Base-by-base conservation (phyloP, 148 eudicot genomes). In the Drosera capensis region DNA sequence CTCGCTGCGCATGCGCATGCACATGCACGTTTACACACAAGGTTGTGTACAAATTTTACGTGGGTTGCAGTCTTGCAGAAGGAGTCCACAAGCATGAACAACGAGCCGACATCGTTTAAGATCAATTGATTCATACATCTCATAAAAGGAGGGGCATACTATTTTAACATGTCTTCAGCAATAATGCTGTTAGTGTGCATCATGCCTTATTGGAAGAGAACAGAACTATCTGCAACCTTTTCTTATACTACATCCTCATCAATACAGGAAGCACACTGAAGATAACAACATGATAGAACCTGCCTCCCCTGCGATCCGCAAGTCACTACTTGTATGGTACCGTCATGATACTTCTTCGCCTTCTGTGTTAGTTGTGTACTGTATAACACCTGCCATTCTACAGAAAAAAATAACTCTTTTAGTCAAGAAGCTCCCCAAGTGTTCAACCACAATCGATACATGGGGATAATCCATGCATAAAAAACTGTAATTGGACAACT, bases 271-370 rank as follows among this genome's bases (percentile, higher is more conserved):
- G 23, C 23, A 20, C 22, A 17, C 7, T 41, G 21, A 18, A 18
- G 45, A 19, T 18, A 16, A 41, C n/a, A n/a, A 1, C 2, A 6
- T 2, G 19, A 60, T 30, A 46, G 52, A 47, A 88, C 97, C 94
- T 88, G 94, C 66, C 73, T 77, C 60, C 74, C 72, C 23, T 54
- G 78, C 30, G 78, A 71, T 49, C 95, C 94, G 57, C 62, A 62
- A 46, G 49, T 45, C 49, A 70, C 53, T 58, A 88, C 40, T 48
- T 60, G 63, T 52, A 88, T 45, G 68, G 69, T 65, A 26, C 97
- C 97, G 73, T 88, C 97, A 59, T 84, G 94, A 59, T 58, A 83
- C 67, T 78, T 88, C 75, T 84, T 88, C 57, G 80, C 73, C 74
- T 88, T 88, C 59, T 80, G 87, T 28, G 84, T 75, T 38, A 75